Evolutionary conservation across 2,329 filamentous ascomycete species (phyloP), one percentile per base, ranked within the genome.

Genomic region (Ascochyta lentis): DNA sequence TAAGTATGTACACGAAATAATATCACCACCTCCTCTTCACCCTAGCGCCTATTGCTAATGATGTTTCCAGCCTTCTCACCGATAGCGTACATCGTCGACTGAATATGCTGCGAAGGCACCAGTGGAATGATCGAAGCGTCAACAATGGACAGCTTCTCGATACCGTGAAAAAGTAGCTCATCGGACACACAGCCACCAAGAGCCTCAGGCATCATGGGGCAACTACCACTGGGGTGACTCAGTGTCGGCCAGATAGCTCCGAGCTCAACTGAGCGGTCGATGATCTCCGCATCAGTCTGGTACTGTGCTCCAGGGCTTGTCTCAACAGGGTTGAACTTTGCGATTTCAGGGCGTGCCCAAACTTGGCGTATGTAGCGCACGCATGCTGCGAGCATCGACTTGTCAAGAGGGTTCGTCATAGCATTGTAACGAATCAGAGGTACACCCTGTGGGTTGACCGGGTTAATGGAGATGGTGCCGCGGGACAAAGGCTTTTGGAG

Each of bases 401-500:
- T 71, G 44, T 72, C 70, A 8, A 72, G 56, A 4, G 70, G 70
- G 50, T 72, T 72, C 9, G 55, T 67, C 24, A 72, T 51, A 0
- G 76, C 62, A 24, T 69, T 69, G 53, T 71, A 67, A 15, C 69
- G 64, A 22, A 69, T 60, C 15, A 56, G 67, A 1, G 67, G 59
- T 5, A 66, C 59, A 13, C 65, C 70, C 1, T 71, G 70, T 4
- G 69, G 68, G 40, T 71, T 59, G 10, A 51, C 12, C 1, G 70
- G 63, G 46, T 72, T 63, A 41, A 72, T 55, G 33, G 44, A 61
- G 42, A 72, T 64, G 16, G 71, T 69, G 4, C 75, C 78, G 4
- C 80, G 26, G 74, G 82, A 34, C 13, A 77, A 65, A 2, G 77
- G 77, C 49, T 76, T 74, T 49, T 77, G 64, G 12, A 77, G 58